Conservation (phyloP, 495 filamentous ascomycete genomes). For the Neurospora sp. region DNA sequence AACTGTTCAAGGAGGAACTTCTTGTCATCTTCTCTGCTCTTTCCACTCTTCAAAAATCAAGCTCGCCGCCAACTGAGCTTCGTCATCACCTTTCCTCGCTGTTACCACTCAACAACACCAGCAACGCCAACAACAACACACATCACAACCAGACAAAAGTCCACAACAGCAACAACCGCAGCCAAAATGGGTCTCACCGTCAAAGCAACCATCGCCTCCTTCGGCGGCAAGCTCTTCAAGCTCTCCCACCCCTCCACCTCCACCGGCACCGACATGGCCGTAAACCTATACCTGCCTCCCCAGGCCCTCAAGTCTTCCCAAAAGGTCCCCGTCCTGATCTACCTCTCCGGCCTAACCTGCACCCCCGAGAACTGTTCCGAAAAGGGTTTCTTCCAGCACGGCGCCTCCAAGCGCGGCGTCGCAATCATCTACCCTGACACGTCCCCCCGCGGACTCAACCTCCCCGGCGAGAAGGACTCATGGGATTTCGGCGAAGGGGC, state of each 20-base stretch:
- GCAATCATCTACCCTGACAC: slow-evolving; percentile 93
- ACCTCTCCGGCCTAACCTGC: slow-evolving; percentile 90
- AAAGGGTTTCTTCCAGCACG: slow-evolving; percentile 90
- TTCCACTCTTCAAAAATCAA: neutral
- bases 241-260: slow-evolving; percentile 70
- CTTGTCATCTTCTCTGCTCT: neutral
- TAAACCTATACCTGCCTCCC: slow-evolving; percentile 63
- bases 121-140: neutral
- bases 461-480: slow-evolving; percentile 68
- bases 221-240: slow-evolving; percentile 92
- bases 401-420: slow-evolving; percentile 67
- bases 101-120: neutral
- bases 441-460: slow-evolving; percentile 70
- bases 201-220: slow-evolving; percentile 81
- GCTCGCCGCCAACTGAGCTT: neutral
- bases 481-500: slow-evolving; percentile 90
- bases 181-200: slow-evolving; percentile 67
- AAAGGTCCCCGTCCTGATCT: slow-evolving; percentile 77
- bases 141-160: neutral
- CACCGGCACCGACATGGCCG: slow-evolving; percentile 58
- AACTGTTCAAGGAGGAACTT: neutral
- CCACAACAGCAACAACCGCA: neutral
- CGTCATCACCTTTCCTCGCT: neutral
- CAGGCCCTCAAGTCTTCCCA: slow-evolving; percentile 37
- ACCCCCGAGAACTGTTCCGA: slow-evolving; percentile 93